phyloP scores from a whole-genome alignment of 306 rosid genomes.

The Malus domestica region ASM211411v1 NC_041793.1:41017001-41017500 shows the following conservation, averaged over 20 bases:
- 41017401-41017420: conserved; percentile 98
- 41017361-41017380: conserved; percentile 98
- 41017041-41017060: conserved; percentile 77
- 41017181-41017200: conserved; percentile 17
- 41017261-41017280: conserved; percentile 79
- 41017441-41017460: conserved; percentile 5
- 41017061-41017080: conserved; percentile 65
- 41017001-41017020: conserved; percentile 95
- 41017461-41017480: conserved; percentile 9
- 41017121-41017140: not conserved
- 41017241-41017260: conserved; percentile 99
- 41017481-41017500: not conserved
- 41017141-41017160: conserved; percentile 10
- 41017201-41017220: conserved; percentile 77
- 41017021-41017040: conserved; percentile 86
- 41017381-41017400: conserved; percentile 91
- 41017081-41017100: not conserved
- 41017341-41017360: conserved; percentile 70
- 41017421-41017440: conserved; percentile 22
- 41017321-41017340: conserved; percentile 4
- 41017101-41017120: not conserved
- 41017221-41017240: conserved; percentile 95
- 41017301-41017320: conserved; percentile 7
- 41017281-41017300: conserved; percentile 50
- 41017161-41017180: conserved; percentile 13